A percentile compares a stretch with the other conserved stretches of the same genome.
Conservation (phyloP, 306 rosid species). For the Castanea mollissima region DNA sequence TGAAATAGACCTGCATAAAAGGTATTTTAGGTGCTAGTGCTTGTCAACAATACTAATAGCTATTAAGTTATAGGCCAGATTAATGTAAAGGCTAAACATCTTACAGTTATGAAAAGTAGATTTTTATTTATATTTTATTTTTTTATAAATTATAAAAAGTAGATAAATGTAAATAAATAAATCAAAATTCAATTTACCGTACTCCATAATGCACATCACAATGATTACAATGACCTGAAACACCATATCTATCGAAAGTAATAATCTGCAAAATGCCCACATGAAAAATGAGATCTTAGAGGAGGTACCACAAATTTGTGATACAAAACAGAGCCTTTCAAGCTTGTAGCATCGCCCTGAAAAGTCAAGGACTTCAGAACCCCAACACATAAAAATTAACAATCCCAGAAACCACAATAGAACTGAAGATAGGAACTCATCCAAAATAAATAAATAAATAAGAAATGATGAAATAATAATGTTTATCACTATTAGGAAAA, state of each 20-base stretch:
- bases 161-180: background rate
- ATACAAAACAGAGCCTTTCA: background rate
- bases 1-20: background rate
- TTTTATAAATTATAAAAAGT: background rate
- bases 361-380: background rate
- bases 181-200: slow-evolving; percentile 44
- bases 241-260: slow-evolving; percentile 78
- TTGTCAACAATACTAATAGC: background rate
- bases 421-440: background rate
- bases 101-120: background rate
- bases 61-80: background rate
- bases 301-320: background rate
- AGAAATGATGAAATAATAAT: background rate
- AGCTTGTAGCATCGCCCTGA: slow-evolving; percentile 20
- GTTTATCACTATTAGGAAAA: background rate
- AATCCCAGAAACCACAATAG: background rate
- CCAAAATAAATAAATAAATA: background rate
- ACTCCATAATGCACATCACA: slow-evolving; percentile 73
- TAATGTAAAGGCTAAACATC: background rate
- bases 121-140: too few relatives aligned
- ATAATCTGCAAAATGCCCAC: slow-evolving; percentile 53
- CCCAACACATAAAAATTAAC: slow-evolving; percentile 1
- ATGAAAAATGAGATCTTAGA: slow-evolving; percentile 6
- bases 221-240: slow-evolving; percentile 95
- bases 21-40: background rate